Evolutionary conservation across 331 rosid species (phyloP).

Genomic region (Cydonia oblonga): DNA sequence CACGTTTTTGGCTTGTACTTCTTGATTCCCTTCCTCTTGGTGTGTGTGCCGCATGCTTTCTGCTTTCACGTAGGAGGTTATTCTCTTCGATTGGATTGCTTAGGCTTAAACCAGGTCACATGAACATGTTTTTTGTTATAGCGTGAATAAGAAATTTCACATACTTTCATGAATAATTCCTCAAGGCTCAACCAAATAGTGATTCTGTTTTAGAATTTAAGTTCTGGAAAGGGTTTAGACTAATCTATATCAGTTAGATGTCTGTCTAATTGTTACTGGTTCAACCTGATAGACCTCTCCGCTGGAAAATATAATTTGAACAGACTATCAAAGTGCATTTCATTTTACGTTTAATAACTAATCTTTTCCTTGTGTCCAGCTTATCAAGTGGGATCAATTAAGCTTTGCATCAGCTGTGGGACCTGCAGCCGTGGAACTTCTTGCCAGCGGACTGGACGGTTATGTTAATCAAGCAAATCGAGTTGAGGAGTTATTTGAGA

Average conservation of each 20-base stretch:
- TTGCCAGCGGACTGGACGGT: conserved; percentile 74
- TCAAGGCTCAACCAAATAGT: background rate
- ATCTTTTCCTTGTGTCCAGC: conserved; percentile 36
- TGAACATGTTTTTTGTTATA: no score
- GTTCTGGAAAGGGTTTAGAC: background rate
- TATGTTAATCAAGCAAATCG: conserved; percentile 74
- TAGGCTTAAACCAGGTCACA: background rate
- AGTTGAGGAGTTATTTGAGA: conserved; percentile 66
- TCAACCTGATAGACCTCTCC: background rate
- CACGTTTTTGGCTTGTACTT: no score
- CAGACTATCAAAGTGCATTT: background rate
- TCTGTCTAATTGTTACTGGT: background rate
- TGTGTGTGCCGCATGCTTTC: background rate
- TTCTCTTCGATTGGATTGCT: background rate
- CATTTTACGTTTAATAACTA: conserved; percentile 5
- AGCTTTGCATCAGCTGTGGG: conserved; percentile 74
- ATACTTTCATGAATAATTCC: background rate
- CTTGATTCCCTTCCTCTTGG: no score
- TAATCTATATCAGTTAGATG: background rate
- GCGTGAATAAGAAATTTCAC: background rate
- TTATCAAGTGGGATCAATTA: conserved; percentile 69
- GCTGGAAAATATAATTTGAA: background rate
- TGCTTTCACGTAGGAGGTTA: background rate
- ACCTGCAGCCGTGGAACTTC: conserved; percentile 76
- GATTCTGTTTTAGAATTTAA: background rate